Conservation (phyloP, 805 yeast genomes). For the Candida insectorum region DNA sequence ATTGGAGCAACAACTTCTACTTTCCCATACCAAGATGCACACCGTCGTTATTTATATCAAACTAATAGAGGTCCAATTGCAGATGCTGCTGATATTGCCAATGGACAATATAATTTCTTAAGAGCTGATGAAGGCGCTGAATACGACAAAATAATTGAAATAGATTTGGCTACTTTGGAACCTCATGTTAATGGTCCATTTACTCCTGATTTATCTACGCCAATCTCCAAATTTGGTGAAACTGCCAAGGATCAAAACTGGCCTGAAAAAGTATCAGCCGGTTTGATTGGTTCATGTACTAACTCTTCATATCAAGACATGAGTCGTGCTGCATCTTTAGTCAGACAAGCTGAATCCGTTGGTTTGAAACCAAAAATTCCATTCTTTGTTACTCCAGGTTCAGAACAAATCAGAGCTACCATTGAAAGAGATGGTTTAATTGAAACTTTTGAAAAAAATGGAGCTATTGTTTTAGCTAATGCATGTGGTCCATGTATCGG, state of each 20-base stretch:
- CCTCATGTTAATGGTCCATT: conserved; percentile 98
- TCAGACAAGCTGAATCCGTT: conserved; percentile 78
- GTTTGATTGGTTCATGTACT: conserved; percentile 97
- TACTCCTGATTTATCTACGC: conserved; percentile 96
- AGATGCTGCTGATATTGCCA: conserved; percentile 66
- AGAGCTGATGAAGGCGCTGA: conserved; percentile 84
- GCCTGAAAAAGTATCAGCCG: conserved; percentile 87
- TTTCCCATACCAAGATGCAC: conserved; percentile 89
- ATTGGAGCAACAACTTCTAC: conserved; percentile 98
- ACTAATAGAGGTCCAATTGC: conserved; percentile 85
- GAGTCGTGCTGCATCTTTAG: conserved; percentile 92
- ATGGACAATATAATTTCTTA: conserved; percentile 57
- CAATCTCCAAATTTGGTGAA: conserved; percentile 75
- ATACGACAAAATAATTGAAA: conserved; percentile 90
- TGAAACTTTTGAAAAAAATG: conserved; percentile 74
- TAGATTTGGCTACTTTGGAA: conserved; percentile 80
- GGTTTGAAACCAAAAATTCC: conserved; percentile 90
- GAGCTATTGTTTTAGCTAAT: conserved; percentile 91
- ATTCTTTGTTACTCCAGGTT: conserved; percentile 96
- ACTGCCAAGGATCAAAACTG: conserved; percentile 72
- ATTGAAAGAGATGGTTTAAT: conserved; percentile 92
- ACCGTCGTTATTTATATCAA: conserved; percentile 73
- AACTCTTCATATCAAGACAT: conserved; percentile 98
- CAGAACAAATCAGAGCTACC: conserved; percentile 97
- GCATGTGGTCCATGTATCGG: conserved; percentile 99